Evolutionary conservation across 352 stramenopile species (phyloP).

Genomic region (Phytophthora sansomeana): DNA sequence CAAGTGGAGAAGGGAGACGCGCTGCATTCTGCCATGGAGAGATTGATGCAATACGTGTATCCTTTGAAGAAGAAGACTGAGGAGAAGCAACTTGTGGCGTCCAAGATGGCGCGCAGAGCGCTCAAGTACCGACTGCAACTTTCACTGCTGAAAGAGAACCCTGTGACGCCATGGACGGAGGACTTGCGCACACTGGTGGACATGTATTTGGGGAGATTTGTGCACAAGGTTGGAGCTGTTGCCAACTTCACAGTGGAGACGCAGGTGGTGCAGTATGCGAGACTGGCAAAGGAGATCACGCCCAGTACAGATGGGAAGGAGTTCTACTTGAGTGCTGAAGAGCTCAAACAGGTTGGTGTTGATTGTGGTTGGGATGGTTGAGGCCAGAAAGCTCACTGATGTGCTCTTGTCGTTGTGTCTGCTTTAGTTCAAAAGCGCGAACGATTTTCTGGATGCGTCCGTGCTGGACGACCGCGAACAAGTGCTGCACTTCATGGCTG

Average conservation of each 20-base stretch:
- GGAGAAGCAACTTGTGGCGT: conserved; percentile 2
- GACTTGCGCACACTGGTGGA: conserved; percentile 48
- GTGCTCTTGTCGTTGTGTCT: not conserved
- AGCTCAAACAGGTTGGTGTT: conserved; percentile 71
- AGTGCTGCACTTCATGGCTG: conserved; percentile 82
- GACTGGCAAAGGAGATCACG: conserved; percentile 65
- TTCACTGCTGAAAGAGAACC: conserved; percentile 69
- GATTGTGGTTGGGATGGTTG: not conserved
- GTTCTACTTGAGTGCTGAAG: conserved; percentile 61
- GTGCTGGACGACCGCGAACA: conserved; percentile 79
- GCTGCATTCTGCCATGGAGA: conserved; percentile 45
- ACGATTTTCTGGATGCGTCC: conserved; percentile 73
- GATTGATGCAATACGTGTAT: conserved; percentile 57
- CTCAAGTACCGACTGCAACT: conserved; percentile 78
- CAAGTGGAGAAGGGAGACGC: conserved; percentile 32
- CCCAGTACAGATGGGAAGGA: conserved; percentile 32
- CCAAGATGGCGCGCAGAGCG: conserved; percentile 50
- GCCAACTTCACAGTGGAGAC: conserved; percentile 80
- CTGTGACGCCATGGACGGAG: conserved; percentile 52
- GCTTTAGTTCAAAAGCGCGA: conserved; percentile 78
- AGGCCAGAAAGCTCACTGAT: not conserved
- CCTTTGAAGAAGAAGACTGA: conserved; percentile 16
- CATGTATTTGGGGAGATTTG: conserved; percentile 50
- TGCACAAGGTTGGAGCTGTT: conserved; percentile 58
- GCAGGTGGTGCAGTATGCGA: conserved; percentile 74